These are phyloP conservation scores for Talaromyces borbonicus DNA, from an alignment of 495 filamentous ascomycete genomes.

Conservation along the genomic window DNA sequence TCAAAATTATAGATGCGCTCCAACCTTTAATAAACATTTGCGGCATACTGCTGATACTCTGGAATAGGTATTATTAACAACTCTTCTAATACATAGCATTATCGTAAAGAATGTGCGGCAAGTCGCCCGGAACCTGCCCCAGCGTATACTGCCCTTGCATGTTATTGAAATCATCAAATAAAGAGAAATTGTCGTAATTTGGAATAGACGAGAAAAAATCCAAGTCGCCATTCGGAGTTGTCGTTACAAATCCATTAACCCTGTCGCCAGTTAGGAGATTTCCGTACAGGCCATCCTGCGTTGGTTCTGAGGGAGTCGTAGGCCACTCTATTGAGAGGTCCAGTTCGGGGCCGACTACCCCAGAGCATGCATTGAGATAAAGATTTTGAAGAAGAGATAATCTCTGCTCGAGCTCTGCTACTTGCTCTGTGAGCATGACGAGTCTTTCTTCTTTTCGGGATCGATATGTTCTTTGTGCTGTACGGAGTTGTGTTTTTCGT, in stretches of 20 bases:
- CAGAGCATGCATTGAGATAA: background rate
- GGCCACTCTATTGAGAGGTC: background rate
- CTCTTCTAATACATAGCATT: too few relatives aligned
- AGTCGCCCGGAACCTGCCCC: too few relatives aligned
- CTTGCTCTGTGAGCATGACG: background rate
- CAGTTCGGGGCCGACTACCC: background rate
- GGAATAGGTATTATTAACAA: too few relatives aligned
- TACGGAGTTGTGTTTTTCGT: background rate
- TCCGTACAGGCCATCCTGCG: background rate
- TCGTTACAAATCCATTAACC: background rate
- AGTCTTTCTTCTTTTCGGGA: background rate
- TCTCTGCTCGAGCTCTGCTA: background rate
- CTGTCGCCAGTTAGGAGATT: background rate
- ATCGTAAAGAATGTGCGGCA: too few relatives aligned
- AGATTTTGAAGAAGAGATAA: background rate
- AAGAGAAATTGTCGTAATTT: too few relatives aligned
- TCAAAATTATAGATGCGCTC: too few relatives aligned
- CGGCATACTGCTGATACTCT: too few relatives aligned
- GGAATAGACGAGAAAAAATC: background rate
- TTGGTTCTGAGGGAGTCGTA: background rate
- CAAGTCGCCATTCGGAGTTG: background rate
- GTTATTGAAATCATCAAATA: too few relatives aligned
- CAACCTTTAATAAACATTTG: too few relatives aligned
- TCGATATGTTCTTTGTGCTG: slow-evolving; percentile 1
- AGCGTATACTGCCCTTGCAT: too few relatives aligned